Evolutionary conservation across 768 basidiomycete species (phyloP).

Genomic region (Rhizopogon roseolus): DNA sequence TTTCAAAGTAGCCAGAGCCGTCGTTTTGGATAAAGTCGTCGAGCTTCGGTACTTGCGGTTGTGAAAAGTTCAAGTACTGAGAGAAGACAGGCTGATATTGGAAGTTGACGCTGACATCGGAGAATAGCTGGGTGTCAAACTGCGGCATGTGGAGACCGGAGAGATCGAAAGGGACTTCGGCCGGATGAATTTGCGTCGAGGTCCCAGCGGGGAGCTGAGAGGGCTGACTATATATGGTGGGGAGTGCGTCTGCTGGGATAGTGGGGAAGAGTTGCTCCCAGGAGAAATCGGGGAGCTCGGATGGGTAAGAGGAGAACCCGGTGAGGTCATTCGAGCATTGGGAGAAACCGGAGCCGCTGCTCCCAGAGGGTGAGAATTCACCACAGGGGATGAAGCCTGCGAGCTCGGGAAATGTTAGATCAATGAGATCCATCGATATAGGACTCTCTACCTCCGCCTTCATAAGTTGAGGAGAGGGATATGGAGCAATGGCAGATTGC

Average conservation of each 20-base stretch:
- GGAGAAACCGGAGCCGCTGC: not conserved
- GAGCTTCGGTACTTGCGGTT: not conserved
- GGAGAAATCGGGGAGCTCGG: not conserved
- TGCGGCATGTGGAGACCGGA: not conserved
- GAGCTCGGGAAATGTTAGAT: not conserved
- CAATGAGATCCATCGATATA: not conserved
- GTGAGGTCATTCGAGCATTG: too few species aligned
- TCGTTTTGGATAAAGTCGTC: not conserved
- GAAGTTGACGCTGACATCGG: not conserved
- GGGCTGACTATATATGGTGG: not conserved
- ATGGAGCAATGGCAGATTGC: conserved; percentile 2
- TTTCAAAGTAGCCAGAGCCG: not conserved
- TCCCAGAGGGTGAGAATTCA: not conserved
- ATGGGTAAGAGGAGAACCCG: too few species aligned
- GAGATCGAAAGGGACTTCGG: not conserved
- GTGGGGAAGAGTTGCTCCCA: not conserved
- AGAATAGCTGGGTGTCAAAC: not conserved
- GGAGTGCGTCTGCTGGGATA: not conserved
- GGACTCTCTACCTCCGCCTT: not conserved
- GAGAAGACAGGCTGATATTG: not conserved
- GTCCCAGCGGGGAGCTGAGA: not conserved
- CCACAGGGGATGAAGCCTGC: not conserved
- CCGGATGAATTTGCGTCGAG: not conserved
- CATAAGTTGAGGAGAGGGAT: not conserved
- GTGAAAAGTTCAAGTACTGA: not conserved